Evolutionary conservation across 768 basidiomycete genomes (phyloP).

Genomic region (Kwoniella bestiolae): DNA sequence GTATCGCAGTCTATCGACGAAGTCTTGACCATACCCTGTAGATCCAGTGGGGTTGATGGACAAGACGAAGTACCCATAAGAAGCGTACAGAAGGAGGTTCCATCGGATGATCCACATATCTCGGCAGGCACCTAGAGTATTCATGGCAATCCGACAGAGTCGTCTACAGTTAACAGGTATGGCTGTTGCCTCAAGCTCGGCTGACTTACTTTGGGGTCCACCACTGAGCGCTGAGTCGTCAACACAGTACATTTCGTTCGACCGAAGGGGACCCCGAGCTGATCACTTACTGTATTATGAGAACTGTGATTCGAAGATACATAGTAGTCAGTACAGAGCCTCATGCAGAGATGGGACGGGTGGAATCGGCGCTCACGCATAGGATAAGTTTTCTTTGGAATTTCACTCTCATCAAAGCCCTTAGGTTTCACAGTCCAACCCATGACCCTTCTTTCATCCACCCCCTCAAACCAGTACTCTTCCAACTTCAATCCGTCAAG

Average conservation of each 20-base stretch:
- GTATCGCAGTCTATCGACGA: constrained; percentile 54
- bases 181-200: no score
- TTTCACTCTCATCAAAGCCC: constrained; percentile 66
- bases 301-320: constrained; percentile 58
- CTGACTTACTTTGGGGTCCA: no score
- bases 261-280: no score
- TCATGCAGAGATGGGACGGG: no score
- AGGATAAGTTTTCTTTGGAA: constrained; percentile 67
- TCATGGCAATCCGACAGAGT: no score
- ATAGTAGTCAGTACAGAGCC: background rate
- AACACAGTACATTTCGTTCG: no score
- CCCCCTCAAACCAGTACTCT: constrained; percentile 89
- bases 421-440: constrained; percentile 83
- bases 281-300: constrained; percentile 70
- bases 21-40: constrained; percentile 83
- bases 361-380: constrained; percentile 48
- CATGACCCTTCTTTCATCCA: constrained; percentile 73
- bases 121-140: constrained; percentile 83
- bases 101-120: constrained; percentile 89
- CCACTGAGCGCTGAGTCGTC: constrained; percentile 22
- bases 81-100: constrained; percentile 71
- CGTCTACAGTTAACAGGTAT: no score
- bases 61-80: constrained; percentile 74
- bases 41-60: constrained; percentile 92
- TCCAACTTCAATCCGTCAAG: constrained; percentile 61